phyloP scores from a whole-genome alignment of 2,329 filamentous ascomycete genomes.

The Aureobasidium sp. region DNA sequence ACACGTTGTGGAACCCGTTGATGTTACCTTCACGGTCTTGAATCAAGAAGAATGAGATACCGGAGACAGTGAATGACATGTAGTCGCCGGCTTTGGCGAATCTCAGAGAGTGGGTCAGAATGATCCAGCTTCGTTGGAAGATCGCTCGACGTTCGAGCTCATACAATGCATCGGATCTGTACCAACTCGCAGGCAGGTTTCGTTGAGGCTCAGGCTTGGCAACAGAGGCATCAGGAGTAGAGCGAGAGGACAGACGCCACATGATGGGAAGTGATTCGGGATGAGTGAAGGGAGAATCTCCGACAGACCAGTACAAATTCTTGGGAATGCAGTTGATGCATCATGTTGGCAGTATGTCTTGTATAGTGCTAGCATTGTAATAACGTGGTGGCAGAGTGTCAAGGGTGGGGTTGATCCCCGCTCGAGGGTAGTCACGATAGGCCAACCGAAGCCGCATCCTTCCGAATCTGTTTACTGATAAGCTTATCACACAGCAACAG shows the following conservation, averaged over 20 bases:
- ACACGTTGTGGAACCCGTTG: constrained; percentile 55
- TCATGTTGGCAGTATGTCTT: neutral
- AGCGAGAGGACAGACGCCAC: neutral
- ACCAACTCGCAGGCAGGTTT: constrained; percentile 37
- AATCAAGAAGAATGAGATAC: constrained; percentile 18
- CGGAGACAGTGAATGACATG: constrained; percentile 18
- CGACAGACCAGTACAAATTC: no score
- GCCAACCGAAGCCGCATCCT: neutral
- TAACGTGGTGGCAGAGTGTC: neutral
- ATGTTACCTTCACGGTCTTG: constrained; percentile 33
- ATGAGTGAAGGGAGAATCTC: no score
- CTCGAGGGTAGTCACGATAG: neutral
- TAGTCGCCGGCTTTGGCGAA: constrained; percentile 21
- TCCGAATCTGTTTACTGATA: neutral
- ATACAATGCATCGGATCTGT: constrained; percentile 34
- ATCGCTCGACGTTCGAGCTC: constrained; percentile 38
- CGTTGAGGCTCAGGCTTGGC: constrained; percentile 12
- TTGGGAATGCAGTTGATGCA: no score
- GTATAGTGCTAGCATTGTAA: neutral
- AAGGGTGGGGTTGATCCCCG: neutral
- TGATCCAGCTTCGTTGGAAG: constrained; percentile 31
- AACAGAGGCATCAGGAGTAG: neutral
- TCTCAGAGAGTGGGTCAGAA: constrained; percentile 25
- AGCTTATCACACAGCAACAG: neutral
- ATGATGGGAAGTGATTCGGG: neutral